phyloP scores from a whole-genome alignment of 768 basidiomycete species.

The Tremella fuciformis region DNA sequence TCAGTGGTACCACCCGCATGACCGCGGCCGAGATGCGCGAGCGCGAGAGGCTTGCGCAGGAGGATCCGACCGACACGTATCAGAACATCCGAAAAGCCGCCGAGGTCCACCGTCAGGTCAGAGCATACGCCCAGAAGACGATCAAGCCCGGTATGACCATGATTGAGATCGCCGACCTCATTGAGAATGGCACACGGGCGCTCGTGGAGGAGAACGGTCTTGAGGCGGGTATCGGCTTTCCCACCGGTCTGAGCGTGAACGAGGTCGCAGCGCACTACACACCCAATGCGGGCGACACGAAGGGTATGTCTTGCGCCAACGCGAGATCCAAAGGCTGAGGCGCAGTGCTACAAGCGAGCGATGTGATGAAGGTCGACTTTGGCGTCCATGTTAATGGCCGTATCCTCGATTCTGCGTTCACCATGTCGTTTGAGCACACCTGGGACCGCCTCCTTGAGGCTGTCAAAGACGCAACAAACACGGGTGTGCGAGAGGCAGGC shows the following conservation, averaged over 20 bases:
- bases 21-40: slow-evolving; percentile 88
- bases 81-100: slow-evolving; percentile 83
- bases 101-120: slow-evolving; percentile 93
- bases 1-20: slow-evolving; percentile 74
- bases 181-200: slow-evolving; percentile 86
- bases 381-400: slow-evolving; percentile 97
- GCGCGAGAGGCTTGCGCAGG: slow-evolving; percentile 69
- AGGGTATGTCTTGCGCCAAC: slow-evolving; percentile 56
- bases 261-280: slow-evolving; percentile 95
- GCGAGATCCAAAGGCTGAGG: neutral
- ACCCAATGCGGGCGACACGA: slow-evolving; percentile 88
- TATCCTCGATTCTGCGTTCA: slow-evolving; percentile 94
- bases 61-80: slow-evolving; percentile 82
- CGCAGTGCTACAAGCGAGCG: slow-evolving; percentile 72
- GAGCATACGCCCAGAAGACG: slow-evolving; percentile 70
- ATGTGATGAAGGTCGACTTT: slow-evolving; percentile 94
- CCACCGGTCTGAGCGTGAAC: slow-evolving; percentile 90
- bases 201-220: slow-evolving; percentile 83
- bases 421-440: slow-evolving; percentile 77
- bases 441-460: slow-evolving; percentile 87
- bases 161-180: slow-evolving; percentile 88
- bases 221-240: slow-evolving; percentile 81
- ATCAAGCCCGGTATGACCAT: slow-evolving; percentile 92
- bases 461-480: slow-evolving; percentile 89
- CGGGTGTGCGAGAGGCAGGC: slow-evolving; percentile 91